Evolutionary conservation across 371 early-diverging fungal genomes (phyloP).

Genomic region (Mortierella polycephala): DNA sequence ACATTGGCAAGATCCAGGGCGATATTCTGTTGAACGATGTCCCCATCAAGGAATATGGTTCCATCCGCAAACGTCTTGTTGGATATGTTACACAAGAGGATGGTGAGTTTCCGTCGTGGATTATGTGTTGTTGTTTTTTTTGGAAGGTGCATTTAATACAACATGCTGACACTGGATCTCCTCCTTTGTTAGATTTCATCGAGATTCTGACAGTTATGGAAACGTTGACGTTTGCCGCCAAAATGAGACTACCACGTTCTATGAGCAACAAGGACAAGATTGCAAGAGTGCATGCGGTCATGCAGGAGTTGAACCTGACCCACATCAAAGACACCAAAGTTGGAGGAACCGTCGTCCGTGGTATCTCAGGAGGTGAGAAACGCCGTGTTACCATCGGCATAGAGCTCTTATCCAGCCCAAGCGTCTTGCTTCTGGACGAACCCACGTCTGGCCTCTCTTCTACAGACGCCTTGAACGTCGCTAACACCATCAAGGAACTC

Average conservation of each 20-base stretch:
- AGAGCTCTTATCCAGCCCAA: conserved; percentile 72
- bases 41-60: conserved; percentile 56
- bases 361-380: conserved; percentile 77
- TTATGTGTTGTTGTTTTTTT: too few relatives aligned
- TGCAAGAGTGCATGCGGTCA: conserved; percentile 74
- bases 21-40: conserved; percentile 75
- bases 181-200: conserved; percentile 59
- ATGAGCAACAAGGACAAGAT: conserved; percentile 69
- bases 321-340: conserved; percentile 82
- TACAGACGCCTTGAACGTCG: conserved; percentile 89
- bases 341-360: conserved; percentile 81
- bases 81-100: conserved; percentile 93
- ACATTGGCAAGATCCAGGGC: conserved; percentile 65
- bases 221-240: conserved; percentile 81
- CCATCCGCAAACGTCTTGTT: conserved; percentile 73
- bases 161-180: neutral
- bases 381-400: conserved; percentile 77
- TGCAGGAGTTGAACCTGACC: conserved; percentile 82
- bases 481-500: conserved; percentile 82
- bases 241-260: conserved; percentile 74
- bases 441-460: conserved; percentile 79
- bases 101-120: conserved; percentile 50
- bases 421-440: conserved; percentile 60
- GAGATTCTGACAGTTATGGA: conserved; percentile 86
- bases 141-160: neutral